Conservation (phyloP, 1,139 yeast species). For the Candida dubliniensis region DNA sequence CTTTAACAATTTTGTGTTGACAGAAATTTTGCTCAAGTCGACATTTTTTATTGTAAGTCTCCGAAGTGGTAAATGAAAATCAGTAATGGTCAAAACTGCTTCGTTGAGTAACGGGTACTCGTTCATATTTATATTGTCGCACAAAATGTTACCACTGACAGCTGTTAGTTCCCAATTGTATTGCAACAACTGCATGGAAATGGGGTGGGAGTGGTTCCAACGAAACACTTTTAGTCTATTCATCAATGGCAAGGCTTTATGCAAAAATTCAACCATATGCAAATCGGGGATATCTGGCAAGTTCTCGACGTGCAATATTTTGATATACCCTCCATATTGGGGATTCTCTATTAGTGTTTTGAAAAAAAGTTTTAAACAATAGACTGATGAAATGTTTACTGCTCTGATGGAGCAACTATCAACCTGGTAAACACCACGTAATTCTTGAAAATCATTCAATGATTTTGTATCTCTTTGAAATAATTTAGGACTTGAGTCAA, state of each 20-base stretch:
- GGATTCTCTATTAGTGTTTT: conserved; percentile 17
- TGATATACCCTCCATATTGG: conserved; percentile 17
- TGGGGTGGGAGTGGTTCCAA: conserved; percentile 18
- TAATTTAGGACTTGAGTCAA: conserved; percentile 21
- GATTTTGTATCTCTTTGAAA: conserved; percentile 8
- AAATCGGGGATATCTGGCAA: conserved; percentile 33
- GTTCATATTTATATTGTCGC: background rate
- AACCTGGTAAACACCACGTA: conserved; percentile 6
- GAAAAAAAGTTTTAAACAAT: conserved; percentile 22
- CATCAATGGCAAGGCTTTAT: conserved; percentile 21
- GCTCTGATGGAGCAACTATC: conserved; percentile 7
- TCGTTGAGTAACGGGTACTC: background rate
- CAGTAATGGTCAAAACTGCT: conserved; percentile 2
- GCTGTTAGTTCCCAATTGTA: conserved; percentile 5
- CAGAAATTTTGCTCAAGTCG: conserved; percentile 6
- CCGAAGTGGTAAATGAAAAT: background rate
- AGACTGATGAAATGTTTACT: conserved; percentile 19
- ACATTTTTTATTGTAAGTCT: conserved; percentile 9
- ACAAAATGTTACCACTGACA: conserved; percentile 8
- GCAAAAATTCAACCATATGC: conserved; percentile 19
- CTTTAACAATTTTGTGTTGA: conserved; percentile 5
- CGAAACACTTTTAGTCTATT: conserved; percentile 20
- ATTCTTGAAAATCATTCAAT: conserved; percentile 6
- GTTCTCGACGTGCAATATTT: conserved; percentile 17
- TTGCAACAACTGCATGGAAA: conserved; percentile 5